A percentile compares a stretch with the other conserved stretches of the same genome.
phyloP scores from a whole-genome alignment of 2,329 filamentous ascomycete genomes.

The Scedosporium minutisporum region DNA sequence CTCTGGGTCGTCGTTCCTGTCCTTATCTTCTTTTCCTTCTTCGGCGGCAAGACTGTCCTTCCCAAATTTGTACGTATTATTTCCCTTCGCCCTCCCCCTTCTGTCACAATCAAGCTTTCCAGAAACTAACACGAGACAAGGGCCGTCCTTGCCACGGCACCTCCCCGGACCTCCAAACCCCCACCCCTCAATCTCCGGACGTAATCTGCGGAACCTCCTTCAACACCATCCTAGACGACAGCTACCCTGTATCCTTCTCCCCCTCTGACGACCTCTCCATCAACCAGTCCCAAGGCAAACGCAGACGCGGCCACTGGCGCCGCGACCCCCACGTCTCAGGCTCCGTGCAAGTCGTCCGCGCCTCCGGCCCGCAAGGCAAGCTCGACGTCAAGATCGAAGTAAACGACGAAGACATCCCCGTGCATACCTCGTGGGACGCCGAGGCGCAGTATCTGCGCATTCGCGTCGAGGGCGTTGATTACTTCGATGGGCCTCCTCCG shows the following conservation, averaged over 20 bases:
- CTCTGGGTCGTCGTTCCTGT: constrained; percentile 18
- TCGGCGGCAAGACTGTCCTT: not conserved
- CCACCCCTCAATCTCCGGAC: constrained; percentile 5
- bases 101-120: too few relatives aligned
- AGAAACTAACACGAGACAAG: too few relatives aligned
- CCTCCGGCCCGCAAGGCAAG: constrained; percentile 22
- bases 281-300: constrained; percentile 22
- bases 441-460: constrained; percentile 28
- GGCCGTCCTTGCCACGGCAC: too few relatives aligned
- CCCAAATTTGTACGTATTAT: constrained; percentile 12
- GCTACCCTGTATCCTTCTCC: constrained; percentile 22
- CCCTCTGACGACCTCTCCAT: constrained; percentile 23
- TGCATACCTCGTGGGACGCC: constrained; percentile 23
- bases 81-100: too few relatives aligned
- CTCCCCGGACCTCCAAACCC: too few relatives aligned
- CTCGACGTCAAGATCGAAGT: constrained; percentile 34
- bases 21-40: not conserved
- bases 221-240: constrained; percentile 11
- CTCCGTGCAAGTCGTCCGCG: constrained; percentile 33
- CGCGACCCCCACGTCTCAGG: constrained; percentile 31
- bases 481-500: constrained; percentile 15
- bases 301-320: constrained; percentile 11
- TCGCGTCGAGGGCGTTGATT: constrained; percentile 24
- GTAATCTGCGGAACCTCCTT: constrained; percentile 17
- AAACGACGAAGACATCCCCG: constrained; percentile 31